phyloP scores from a whole-genome alignment of 495 filamentous ascomycete species.

The Polyplosphaeria fusca region DNA sequence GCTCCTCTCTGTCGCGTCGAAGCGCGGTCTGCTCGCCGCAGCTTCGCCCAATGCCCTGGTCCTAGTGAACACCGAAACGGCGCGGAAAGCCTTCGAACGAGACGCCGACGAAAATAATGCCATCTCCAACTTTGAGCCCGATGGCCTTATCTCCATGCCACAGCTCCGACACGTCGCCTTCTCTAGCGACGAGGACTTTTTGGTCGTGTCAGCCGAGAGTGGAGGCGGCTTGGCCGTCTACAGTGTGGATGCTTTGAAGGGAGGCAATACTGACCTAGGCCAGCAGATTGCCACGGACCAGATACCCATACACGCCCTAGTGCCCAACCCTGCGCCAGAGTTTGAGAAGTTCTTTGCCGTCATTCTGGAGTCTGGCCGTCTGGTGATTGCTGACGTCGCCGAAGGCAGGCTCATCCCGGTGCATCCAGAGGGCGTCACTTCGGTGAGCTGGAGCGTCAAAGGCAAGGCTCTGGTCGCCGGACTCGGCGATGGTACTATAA shows the following conservation, averaged over 20 bases:
- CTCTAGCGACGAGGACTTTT: constrained; percentile 74
- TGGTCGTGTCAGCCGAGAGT: constrained; percentile 78
- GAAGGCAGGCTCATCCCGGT: constrained; percentile 32
- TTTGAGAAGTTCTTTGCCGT: constrained; percentile 66
- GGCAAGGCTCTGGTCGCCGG: constrained; percentile 94
- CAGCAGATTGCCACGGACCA: constrained; percentile 77
- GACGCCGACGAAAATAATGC: constrained; percentile 54
- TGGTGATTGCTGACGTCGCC: constrained; percentile 78
- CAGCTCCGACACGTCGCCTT: constrained; percentile 88
- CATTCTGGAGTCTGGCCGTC: constrained; percentile 73
- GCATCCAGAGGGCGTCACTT: constrained; percentile 72
- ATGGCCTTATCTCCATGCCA: constrained; percentile 66
- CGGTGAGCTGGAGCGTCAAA: constrained; percentile 84
- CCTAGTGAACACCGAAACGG: constrained; percentile 70
- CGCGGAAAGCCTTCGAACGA: constrained; percentile 67
- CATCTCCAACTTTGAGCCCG: constrained; percentile 67
- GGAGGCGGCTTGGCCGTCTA: constrained; percentile 84
- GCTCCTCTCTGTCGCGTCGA: constrained; percentile 80
- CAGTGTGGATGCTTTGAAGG: constrained; percentile 61
- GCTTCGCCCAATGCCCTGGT: constrained; percentile 77
- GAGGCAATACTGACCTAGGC: constrained; percentile 61
- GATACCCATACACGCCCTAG: constrained; percentile 66
- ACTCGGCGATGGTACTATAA: constrained; percentile 72
- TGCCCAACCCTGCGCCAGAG: constrained; percentile 75
- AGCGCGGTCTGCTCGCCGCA: constrained; percentile 78